Evolutionary conservation across 257 asterid species (phyloP).

Genomic region (Lycium ferocissimum): DNA sequence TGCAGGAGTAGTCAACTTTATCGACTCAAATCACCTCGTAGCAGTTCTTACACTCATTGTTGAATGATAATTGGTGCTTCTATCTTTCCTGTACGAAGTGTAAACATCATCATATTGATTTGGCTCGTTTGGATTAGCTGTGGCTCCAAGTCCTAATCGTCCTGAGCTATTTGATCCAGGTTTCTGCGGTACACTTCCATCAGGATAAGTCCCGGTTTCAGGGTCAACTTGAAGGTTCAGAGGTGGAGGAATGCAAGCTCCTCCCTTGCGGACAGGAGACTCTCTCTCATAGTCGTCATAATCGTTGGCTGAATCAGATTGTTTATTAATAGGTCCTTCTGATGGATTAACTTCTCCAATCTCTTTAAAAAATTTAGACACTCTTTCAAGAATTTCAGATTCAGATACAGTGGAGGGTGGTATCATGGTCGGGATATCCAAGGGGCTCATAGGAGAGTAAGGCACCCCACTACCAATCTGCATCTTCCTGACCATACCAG

Average conservation of each 20-base stretch:
- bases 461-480: conserved; percentile 99
- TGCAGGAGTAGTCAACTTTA: neutral
- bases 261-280: conserved; percentile 74
- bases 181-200: conserved; percentile 73
- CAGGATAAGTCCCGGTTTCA: conserved; percentile 62
- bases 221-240: conserved; percentile 67
- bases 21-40: conserved; percentile 33
- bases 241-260: conserved; percentile 96
- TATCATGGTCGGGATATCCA: conserved; percentile 87
- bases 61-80: conserved; percentile 84
- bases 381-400: conserved; percentile 85
- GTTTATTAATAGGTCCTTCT: conserved; percentile 82
- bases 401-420: conserved; percentile 83
- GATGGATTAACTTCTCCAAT: conserved; percentile 94
- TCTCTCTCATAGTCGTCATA: conserved; percentile 78
- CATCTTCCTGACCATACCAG: conserved; percentile 98
- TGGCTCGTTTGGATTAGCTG: conserved; percentile 72
- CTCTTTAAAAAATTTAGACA: conserved; percentile 88
- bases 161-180: conserved; percentile 72
- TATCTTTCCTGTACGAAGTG: conserved; percentile 86
- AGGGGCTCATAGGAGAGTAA: conserved; percentile 94
- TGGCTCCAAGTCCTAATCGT: conserved; percentile 86
- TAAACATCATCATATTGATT: conserved; percentile 96
- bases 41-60: conserved; percentile 86
- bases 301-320: conserved; percentile 59